Percentiles rank a stretch among this genome's conserved stretches.
Conservation (phyloP, 768 basidiomycete genomes). For the Rhodosporidiobolus odoratus region DNA sequence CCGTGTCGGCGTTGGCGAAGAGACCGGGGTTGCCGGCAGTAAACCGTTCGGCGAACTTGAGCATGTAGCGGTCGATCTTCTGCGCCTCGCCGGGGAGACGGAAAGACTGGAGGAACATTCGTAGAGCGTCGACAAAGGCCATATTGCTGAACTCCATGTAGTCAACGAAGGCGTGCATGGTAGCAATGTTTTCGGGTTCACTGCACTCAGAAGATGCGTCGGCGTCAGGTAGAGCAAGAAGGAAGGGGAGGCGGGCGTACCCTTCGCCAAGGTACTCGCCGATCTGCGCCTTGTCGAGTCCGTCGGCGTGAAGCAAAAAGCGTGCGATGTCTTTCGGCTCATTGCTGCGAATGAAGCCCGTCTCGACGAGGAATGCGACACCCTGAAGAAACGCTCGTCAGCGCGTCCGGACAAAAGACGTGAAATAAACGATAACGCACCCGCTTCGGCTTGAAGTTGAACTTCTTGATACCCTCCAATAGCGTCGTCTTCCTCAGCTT, state of each 20-base stretch:
- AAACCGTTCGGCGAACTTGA: constrained; percentile 96
- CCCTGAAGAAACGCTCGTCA: constrained; percentile 55
- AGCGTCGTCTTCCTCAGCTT: constrained; percentile 94
- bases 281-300: constrained; percentile 89
- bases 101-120: constrained; percentile 87
- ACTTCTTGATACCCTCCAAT: constrained; percentile 91
- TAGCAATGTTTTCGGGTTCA: constrained; percentile 79
- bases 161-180: constrained; percentile 97
- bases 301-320: constrained; percentile 83
- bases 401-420: no score
- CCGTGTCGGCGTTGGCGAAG: constrained; percentile 93
- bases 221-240: neutral
- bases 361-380: constrained; percentile 76
- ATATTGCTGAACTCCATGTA: constrained; percentile 75
- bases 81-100: constrained; percentile 94
- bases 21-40: constrained; percentile 79
- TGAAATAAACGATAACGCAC: constrained; percentile 51
- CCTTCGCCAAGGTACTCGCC: constrained; percentile 98
- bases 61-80: constrained; percentile 98
- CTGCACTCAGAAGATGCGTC: constrained; percentile 49
- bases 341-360: constrained; percentile 72
- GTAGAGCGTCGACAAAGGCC: constrained; percentile 80
- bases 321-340: constrained; percentile 71
- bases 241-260: constrained; percentile 53
- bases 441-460: constrained; percentile 97